phyloP scores from a whole-genome alignment of 129 eudicot species.

The Chrysanthemum seticuspe region DNA sequence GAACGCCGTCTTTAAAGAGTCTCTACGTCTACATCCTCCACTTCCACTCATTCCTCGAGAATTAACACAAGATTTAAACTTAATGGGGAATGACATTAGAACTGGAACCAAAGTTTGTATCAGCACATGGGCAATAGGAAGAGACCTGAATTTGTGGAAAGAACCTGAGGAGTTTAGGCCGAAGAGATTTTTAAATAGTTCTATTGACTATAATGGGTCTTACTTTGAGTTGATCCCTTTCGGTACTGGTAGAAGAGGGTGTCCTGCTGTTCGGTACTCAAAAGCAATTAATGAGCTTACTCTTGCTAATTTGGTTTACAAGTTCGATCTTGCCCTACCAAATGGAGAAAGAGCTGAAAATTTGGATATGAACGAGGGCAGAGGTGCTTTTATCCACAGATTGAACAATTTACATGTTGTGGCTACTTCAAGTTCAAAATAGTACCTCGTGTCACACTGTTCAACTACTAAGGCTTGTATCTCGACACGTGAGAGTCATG shows the following conservation, averaged over 20 bases:
- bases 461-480: too few relatives aligned
- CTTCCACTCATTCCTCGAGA: constrained; percentile 7
- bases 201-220: constrained; percentile 2
- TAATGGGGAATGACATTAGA: not conserved
- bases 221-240: constrained; percentile 9
- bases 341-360: not conserved
- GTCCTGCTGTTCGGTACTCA: constrained; percentile 3
- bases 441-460: not conserved
- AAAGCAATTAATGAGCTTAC: not conserved
- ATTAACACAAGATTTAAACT: constrained; percentile 1
- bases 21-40: not conserved
- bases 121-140: constrained; percentile 12
- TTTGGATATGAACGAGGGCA: constrained; percentile 4
- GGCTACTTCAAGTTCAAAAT: not conserved
- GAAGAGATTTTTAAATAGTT: not conserved
- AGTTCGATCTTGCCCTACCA: not conserved
- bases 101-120: constrained; percentile 1
- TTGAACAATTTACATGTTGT: not conserved
- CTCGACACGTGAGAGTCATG: too few relatives aligned
- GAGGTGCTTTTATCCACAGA: not conserved
- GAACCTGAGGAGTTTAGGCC: constrained; percentile 3
- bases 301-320: constrained; percentile 6
- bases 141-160: not conserved
- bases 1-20: not conserved
- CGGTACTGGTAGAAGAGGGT: constrained; percentile 8